A percentile compares a stretch with the other conserved stretches of the same genome.
Evolutionary conservation across 208 protist species (phyloP).

Genomic region (Naegleria fowleri): DNA sequence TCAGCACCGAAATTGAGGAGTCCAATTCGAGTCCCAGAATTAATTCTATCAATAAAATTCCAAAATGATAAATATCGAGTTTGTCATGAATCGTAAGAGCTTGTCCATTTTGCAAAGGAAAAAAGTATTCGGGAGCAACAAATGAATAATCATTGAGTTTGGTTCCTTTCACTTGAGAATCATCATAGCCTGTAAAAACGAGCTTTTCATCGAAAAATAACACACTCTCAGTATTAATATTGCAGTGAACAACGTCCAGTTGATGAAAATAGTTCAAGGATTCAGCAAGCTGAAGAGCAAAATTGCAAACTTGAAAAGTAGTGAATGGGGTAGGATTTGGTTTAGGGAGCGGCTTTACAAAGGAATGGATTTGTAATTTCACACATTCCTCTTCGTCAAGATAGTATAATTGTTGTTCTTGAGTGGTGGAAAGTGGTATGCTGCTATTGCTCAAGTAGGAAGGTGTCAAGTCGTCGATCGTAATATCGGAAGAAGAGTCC

Average conservation of each 20-base stretch:
- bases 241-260: not conserved
- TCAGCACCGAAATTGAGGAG: not conserved
- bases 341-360: not conserved
- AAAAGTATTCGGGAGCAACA: not conserved
- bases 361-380: not conserved
- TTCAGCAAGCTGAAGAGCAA: not conserved
- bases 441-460: not conserved
- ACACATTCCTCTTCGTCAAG: not conserved
- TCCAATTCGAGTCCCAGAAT: not conserved
- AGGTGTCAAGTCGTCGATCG: not conserved
- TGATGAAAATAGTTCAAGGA: not conserved
- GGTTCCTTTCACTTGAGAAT: not conserved
- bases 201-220: not conserved
- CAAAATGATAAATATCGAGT: not conserved
- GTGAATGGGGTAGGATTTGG: not conserved
- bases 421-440: not conserved
- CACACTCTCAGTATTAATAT: not conserved
- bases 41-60: not conserved
- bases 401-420: not conserved
- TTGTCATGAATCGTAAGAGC: not conserved
- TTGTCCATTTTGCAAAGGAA: not conserved
- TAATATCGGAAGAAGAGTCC: not conserved
- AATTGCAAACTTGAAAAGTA: not conserved
- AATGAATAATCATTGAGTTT: not conserved
- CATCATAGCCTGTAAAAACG: not conserved